A percentile compares a stretch with the other conserved stretches of the same genome.
Conservation (phyloP, 495 filamentous ascomycete species). For the Xylaria palmicola region DNA sequence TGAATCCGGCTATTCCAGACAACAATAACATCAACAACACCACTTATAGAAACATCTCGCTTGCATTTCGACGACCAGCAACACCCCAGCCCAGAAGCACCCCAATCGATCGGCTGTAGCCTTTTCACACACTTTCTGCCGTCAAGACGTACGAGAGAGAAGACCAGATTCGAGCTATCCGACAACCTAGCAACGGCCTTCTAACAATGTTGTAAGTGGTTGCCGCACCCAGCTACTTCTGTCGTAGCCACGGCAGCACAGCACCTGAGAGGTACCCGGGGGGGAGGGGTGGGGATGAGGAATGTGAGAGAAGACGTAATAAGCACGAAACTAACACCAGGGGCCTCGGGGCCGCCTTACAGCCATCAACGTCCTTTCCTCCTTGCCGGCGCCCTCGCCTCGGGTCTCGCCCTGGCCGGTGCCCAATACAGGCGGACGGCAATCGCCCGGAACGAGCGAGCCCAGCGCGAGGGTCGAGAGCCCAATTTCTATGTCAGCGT, state of each 20-base stretch:
- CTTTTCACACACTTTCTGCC: too few species aligned
- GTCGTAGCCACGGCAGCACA: too few species aligned
- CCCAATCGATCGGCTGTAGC: too few species aligned
- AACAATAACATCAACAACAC: too few species aligned
- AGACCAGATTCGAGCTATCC: neutral
- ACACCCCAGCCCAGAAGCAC: too few species aligned
- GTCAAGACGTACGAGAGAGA: too few species aligned
- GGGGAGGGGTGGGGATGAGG: neutral
- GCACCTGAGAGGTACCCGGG: neutral
- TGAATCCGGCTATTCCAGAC: too few species aligned
- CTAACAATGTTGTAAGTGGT: constrained; percentile 5
- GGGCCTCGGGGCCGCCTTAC: neutral
- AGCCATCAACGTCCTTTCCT: constrained; percentile 38
- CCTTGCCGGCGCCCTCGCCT: constrained; percentile 24
- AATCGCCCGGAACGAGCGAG: constrained; percentile 39
- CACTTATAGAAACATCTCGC: too few species aligned
- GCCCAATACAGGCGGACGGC: constrained; percentile 36
- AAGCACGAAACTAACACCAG: neutral
- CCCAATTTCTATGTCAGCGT: constrained; percentile 44
- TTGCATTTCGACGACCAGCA: too few species aligned
- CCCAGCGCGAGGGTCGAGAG: constrained; percentile 32
- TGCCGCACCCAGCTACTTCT: neutral
- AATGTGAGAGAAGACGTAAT: neutral
- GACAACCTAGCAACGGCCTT: neutral
- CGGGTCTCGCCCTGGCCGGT: constrained; percentile 25